Evolutionary conservation across 2,329 filamentous ascomycete species (phyloP).

Genomic region (Apiospora rasikravindrae): DNA sequence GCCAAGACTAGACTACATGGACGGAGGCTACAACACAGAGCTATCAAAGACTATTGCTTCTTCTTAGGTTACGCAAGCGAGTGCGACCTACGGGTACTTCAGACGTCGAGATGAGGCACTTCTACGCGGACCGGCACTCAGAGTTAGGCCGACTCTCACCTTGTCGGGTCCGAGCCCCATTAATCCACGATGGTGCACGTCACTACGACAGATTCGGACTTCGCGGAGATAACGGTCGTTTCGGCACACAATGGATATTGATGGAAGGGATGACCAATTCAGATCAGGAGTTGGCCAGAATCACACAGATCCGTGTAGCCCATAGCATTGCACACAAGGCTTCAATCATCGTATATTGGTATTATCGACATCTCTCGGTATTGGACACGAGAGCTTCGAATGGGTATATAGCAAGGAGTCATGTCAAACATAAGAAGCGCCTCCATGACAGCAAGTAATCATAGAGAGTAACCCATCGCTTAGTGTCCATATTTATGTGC

Average conservation of each 20-base stretch:
- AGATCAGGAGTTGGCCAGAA: too few species aligned
- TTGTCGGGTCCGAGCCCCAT: not conserved
- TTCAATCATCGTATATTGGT: not conserved
- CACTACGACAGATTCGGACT: not conserved
- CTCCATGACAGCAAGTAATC: not conserved
- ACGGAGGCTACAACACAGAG: too few species aligned
- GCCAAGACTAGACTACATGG: not conserved
- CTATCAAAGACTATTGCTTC: not conserved
- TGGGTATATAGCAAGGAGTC: slow-evolving; percentile 2
- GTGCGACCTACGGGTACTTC: not conserved
- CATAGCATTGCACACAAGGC: not conserved
- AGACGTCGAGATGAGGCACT: not conserved
- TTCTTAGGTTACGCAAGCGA: not conserved
- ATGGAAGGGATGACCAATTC: too few species aligned
- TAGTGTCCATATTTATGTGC: not conserved
- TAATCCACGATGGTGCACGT: not conserved
- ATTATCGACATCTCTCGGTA: not conserved
- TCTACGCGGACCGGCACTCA: not conserved
- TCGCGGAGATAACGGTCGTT: not conserved
- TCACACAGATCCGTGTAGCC: too few species aligned
- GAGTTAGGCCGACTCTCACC: slow-evolving; percentile 7
- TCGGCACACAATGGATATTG: not conserved
- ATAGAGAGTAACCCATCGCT: not conserved
- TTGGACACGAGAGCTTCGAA: not conserved
- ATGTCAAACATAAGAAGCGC: not conserved